A percentile compares a stretch with the other conserved stretches of the same genome.
phyloP scores from a whole-genome alignment of 2,329 filamentous ascomycete genomes.

The Tolypocladium ovalisporum region DNA sequence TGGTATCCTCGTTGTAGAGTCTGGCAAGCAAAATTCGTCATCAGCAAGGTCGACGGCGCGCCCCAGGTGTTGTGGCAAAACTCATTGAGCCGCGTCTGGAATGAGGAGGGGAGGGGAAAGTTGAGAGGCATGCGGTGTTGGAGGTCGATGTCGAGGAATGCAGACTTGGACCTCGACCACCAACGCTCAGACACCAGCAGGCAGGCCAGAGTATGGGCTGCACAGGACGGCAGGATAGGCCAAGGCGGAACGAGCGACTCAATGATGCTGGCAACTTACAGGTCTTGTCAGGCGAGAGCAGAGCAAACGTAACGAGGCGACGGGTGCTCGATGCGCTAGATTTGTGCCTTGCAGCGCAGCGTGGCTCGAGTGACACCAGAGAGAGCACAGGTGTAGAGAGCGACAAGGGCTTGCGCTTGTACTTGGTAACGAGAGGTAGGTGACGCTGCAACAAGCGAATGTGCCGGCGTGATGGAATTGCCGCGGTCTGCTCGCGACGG shows the following conservation, averaged over 20 bases:
- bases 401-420: not conserved
- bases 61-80: constrained; percentile 9
- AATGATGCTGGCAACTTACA: not conserved
- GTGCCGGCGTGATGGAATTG: not conserved
- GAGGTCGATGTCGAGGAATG: constrained; percentile 1
- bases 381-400: not conserved
- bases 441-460: not conserved
- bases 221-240: not conserved
- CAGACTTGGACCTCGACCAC: not conserved
- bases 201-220: not conserved
- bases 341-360: not conserved
- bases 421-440: not conserved
- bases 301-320: not conserved
- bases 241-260: not conserved
- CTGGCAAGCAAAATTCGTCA: not conserved
- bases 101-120: constrained; percentile 9
- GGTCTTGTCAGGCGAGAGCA: not conserved
- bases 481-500: not conserved
- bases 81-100: constrained; percentile 9
- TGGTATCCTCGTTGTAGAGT: not conserved
- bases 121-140: not conserved
- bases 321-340: not conserved
- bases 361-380: not conserved
- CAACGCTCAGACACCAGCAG: not conserved
- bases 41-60: constrained; percentile 1